Percentiles rank a stretch among this genome's conserved stretches.
Conservation (phyloP, 2,329 filamentous ascomycete genomes). For the Ophiostoma sp. region DNA sequence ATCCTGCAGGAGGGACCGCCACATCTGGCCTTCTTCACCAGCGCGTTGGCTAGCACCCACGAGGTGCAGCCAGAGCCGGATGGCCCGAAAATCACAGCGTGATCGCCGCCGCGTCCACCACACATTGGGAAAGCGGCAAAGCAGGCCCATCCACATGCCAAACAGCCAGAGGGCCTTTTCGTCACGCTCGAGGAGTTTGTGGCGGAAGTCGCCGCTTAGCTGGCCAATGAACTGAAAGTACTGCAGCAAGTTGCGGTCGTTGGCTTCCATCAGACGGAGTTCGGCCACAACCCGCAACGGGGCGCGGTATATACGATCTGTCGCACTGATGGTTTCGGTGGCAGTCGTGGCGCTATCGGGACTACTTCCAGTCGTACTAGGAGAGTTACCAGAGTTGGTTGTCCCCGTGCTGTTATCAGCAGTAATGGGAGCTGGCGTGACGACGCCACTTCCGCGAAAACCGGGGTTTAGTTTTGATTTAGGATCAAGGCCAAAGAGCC, state of each 20-base stretch:
- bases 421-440: not conserved
- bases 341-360: slow-evolving; percentile 5
- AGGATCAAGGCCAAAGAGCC: slow-evolving; percentile 26
- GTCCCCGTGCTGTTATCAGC: not conserved
- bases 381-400: not conserved
- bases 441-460: slow-evolving; percentile 15
- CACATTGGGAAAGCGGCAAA: slow-evolving; percentile 28
- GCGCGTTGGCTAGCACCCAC: slow-evolving; percentile 24
- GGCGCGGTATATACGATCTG: slow-evolving; percentile 26
- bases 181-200: slow-evolving; percentile 27
- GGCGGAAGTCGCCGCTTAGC: slow-evolving; percentile 25
- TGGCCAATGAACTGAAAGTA: slow-evolving; percentile 29
- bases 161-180: slow-evolving; percentile 29
- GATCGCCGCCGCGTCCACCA: slow-evolving; percentile 29
- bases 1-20: slow-evolving; percentile 26
- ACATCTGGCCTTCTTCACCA: slow-evolving; percentile 26
- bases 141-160: slow-evolving; percentile 31
- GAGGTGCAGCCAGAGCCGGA: slow-evolving; percentile 29
- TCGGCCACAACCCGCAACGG: slow-evolving; percentile 28
- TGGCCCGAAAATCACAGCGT: slow-evolving; percentile 29
- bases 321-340: slow-evolving; percentile 16
- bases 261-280: slow-evolving; percentile 23
- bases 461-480: not conserved
- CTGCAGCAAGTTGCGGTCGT: slow-evolving; percentile 23
- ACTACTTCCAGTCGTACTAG: not conserved